Evolutionary conservation across 345 rosid species (phyloP).

Genomic region (Dipteronia dyeriana): DNA sequence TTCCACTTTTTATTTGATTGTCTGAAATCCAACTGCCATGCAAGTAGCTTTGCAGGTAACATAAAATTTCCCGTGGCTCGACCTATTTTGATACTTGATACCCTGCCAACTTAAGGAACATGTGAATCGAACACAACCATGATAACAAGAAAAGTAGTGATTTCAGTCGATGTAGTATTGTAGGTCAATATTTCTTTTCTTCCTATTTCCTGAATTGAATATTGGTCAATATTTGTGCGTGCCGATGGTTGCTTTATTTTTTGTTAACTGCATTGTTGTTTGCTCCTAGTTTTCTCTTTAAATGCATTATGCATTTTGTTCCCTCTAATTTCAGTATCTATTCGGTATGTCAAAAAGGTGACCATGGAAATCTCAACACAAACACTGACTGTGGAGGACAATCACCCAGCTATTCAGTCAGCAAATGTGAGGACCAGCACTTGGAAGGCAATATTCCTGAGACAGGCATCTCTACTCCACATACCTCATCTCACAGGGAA

Average conservation of each 20-base stretch:
- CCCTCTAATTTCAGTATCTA: no score
- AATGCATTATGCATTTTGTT: neutral
- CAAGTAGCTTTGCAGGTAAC: neutral
- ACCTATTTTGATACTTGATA: neutral
- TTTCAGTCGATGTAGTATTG: neutral
- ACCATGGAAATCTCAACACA: conserved; percentile 10
- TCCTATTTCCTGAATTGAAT: neutral
- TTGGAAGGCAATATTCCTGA: conserved; percentile 6
- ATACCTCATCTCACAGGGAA: conserved; percentile 14
- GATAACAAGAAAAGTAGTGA: neutral
- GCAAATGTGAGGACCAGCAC: conserved; percentile 13
- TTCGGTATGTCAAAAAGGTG: neutral
- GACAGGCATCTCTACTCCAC: neutral
- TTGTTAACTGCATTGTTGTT: neutral
- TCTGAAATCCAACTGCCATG: neutral
- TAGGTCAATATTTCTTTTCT: neutral
- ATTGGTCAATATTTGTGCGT: neutral
- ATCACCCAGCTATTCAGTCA: conserved; percentile 19
- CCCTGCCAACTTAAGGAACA: neutral
- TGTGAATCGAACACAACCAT: neutral
- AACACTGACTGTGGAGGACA: conserved; percentile 10
- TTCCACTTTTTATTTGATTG: neutral
- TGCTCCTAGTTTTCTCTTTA: neutral
- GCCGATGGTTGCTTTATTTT: neutral
- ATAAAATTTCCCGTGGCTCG: neutral